Base-by-base conservation (phyloP, 257 asterid species). In the Solanum raphanifolium region DNA sequence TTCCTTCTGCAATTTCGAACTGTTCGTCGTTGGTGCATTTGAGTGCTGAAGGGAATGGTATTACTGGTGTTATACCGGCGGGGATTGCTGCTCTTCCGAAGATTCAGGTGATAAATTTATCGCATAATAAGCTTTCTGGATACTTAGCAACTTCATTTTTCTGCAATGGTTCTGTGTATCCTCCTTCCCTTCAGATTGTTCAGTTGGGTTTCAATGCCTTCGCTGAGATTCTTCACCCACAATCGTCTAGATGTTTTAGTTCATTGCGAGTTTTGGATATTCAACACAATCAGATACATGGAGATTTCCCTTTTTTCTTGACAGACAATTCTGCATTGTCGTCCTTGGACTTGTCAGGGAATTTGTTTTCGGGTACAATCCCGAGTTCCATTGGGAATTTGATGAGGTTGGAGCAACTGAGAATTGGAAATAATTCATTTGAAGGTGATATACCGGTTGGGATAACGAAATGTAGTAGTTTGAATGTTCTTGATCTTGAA, bases 1-100 rank as follows among this genome's bases (percentile, higher is more conserved):
- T 94, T 90, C 98, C 98, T n/a, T 93, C 98, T 31, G 93, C 94
- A 25, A 74, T 94, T 13, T 95, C 92, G 20, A 94, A 94, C 91
- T 94, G 98, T 88, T 91, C 95, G 23, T 90, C 92, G 34, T 93
- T 94, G 21, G 92, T 93, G 83, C 95, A 94, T 89, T 90, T 94
- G 23, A 93, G 96, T 86, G 96, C 95, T 6, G 94, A 91, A 66
- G 96, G 96, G 2, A 94, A 94, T 85, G 81, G 87, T 32, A 91
- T 94, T 78, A 87, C 92, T 25, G 98, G 98, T 43, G 91, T 90
- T 7, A 18, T 94, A 1, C 98, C 98, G n/a, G 90, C 92, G 23
- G 92, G 90, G 8, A 92, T 94, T 36, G 93, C 93, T 21, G 92
- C 91, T 16, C 90, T 94, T n/a, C 92, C 93, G 25, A 90, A 83